Base-by-base conservation (phyloP, 345 rosid species). In the Sisymbrium altissimum region DNA sequence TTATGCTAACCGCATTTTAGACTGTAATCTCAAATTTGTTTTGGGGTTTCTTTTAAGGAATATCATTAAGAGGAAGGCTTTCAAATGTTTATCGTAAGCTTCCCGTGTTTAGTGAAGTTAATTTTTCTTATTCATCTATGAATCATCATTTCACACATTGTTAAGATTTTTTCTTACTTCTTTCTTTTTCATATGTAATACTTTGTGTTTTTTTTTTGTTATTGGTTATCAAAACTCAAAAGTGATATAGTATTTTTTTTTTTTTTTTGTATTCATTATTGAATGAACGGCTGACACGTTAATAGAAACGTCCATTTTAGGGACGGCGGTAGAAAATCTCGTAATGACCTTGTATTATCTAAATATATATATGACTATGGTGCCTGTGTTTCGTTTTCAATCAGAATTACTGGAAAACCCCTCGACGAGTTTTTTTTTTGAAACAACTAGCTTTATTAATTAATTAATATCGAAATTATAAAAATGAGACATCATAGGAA, bases 1-100 rank as follows among this genome's bases (percentile, higher is more conserved):
- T 75, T 75, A 43, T 68, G 63, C 69, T 68, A 68, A 75, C 79
- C 69, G 74, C 46, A 75, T 52, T 52, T 61, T 75, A 60, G 69
- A 40, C 15, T 19, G 10, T 59, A 48, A 23, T 48, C 61, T 49
- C 63, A 75, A 57, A 45, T 48, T 18, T 57, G 50, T 15, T 75
- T 60, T 40, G 25, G 45, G 14, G 7, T 19, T 73, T 18, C 19
- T 46, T 48, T 46, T 46, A 52, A 59, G 46, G 30, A 67, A n/a
- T 59, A 29, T 74, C 3, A 39, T 46, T 49, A 18, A 17, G 61
- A 53, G 73, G 44, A 57, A 46, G 33, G 19, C 58, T 43, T 57
- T 29, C 48, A 55, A n/a, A 36, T 57, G 67, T 74, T 57, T 74
- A 25, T 18, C 6, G 15, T 32, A 53, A 73, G 78, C 78, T 46